A percentile compares a stretch with the other conserved stretches of the same genome.
Evolutionary conservation across 495 filamentous ascomycete genomes (phyloP).

Genomic region (Delitschia confertaspora): DNA sequence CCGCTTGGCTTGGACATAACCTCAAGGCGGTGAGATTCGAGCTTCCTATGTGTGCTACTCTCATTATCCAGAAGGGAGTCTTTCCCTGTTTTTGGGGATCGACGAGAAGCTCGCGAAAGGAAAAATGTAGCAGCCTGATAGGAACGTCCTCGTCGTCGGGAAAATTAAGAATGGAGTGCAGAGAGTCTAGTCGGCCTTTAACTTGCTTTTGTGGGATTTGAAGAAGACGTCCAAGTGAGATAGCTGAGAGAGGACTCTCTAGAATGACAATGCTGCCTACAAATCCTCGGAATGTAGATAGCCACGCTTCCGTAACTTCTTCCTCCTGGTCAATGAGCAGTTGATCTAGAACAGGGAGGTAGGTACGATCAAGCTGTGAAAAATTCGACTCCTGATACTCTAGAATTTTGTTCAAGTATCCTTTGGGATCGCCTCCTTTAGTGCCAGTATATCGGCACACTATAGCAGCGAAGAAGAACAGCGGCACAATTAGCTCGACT

Average conservation of each 20-base stretch:
- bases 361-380: slow-evolving; percentile 21
- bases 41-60: slow-evolving; percentile 29
- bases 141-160: slow-evolving; percentile 28
- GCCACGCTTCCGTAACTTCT: slow-evolving; percentile 11
- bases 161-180: slow-evolving; percentile 36
- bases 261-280: slow-evolving; percentile 33
- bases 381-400: slow-evolving; percentile 12
- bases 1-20: slow-evolving; percentile 26
- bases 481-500: slow-evolving; percentile 33
- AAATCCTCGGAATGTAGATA: slow-evolving; percentile 26
- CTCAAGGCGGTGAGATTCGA: slow-evolving; percentile 35
- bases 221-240: slow-evolving; percentile 28
- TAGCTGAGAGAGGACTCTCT: slow-evolving; percentile 30
- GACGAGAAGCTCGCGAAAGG: slow-evolving; percentile 46
- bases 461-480: slow-evolving; percentile 21
- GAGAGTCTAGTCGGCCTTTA: slow-evolving; percentile 22
- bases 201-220: slow-evolving; percentile 14
- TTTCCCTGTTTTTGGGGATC: slow-evolving; percentile 30
- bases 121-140: slow-evolving; percentile 40
- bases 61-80: slow-evolving; percentile 37
- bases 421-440: slow-evolving; percentile 10
- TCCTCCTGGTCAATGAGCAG: slow-evolving; percentile 19
- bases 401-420: slow-evolving; percentile 14
- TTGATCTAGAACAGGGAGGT: slow-evolving; percentile 26
- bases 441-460: slow-evolving; percentile 16